phyloP scores from a whole-genome alignment of 352 stramenopile species.

The Pythium dissimile region DNA sequence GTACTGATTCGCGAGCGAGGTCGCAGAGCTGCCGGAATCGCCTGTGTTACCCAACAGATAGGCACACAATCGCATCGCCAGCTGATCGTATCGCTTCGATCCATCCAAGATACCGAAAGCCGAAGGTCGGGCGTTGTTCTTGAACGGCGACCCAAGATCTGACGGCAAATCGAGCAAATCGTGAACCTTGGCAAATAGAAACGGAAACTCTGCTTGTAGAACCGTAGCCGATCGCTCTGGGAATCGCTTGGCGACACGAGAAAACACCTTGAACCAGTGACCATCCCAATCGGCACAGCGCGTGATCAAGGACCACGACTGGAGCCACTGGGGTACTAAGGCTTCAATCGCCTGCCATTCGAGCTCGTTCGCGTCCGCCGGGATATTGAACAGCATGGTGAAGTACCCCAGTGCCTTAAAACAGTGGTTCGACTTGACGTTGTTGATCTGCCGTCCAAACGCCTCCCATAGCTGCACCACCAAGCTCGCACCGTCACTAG shows the following conservation, averaged over 20 bases:
- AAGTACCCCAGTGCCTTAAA: constrained; percentile 63
- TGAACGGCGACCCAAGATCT: constrained; percentile 60
- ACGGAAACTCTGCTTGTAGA: constrained; percentile 33
- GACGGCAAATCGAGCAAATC: constrained; percentile 57
- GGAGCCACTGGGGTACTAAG: constrained; percentile 54
- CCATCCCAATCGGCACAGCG: constrained; percentile 58
- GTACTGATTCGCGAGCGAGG: constrained; percentile 37
- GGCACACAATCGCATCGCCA: constrained; percentile 51
- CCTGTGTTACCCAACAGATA: constrained; percentile 37
- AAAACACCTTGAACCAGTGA: constrained; percentile 73
- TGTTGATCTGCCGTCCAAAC: constrained; percentile 37
- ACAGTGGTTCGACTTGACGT: constrained; percentile 46
- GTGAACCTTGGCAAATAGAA: constrained; percentile 68
- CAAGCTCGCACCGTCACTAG: constrained; percentile 24
- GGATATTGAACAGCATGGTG: constrained; percentile 41
- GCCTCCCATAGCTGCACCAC: constrained; percentile 48
- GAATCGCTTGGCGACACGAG: constrained; percentile 53
- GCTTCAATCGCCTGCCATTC: constrained; percentile 9
- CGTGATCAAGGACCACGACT: constrained; percentile 50
- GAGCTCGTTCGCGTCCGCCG: constrained; percentile 9
- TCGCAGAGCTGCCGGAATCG: not conserved
- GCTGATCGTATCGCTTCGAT: constrained; percentile 51
- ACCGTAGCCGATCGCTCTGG: constrained; percentile 5
- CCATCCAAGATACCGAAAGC: constrained; percentile 46
- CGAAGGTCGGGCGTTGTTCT: constrained; percentile 54